phyloP scores from a whole-genome alignment of 2,329 filamentous ascomycete species.

The Phialocephala subalpina region DNA sequence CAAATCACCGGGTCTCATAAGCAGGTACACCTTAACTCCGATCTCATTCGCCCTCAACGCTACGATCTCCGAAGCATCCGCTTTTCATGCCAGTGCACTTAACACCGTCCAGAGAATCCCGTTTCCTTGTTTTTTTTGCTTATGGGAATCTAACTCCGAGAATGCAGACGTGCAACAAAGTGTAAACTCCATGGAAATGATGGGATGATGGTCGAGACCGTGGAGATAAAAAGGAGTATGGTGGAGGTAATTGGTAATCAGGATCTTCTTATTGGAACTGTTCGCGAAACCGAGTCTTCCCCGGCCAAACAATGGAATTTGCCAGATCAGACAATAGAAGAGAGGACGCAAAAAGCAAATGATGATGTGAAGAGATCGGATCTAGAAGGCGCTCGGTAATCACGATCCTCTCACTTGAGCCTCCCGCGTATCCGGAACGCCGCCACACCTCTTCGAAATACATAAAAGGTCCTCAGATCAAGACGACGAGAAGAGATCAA shows the following conservation, averaged over 20 bases:
- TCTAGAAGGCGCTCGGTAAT: no score
- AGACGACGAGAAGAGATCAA: no score
- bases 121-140: neutral
- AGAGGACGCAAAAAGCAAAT: neutral
- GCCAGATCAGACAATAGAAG: no score
- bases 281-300: no score
- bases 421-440: neutral
- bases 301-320: no score
- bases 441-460: no score
- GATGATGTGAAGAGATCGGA: no score
- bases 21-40: conserved; percentile 1
- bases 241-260: neutral
- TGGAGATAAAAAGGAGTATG: no score
- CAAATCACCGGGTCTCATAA: neutral
- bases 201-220: neutral
- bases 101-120: conserved; percentile 3
- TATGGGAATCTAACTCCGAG: conserved; percentile 24
- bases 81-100: neutral
- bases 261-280: neutral
- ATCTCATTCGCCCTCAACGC: neutral
- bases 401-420: no score
- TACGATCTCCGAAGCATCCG: neutral
- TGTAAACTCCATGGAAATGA: neutral
- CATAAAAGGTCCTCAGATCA: no score
- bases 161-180: conserved; percentile 28